A percentile compares a stretch with the other conserved stretches of the same genome.
Conservation (phyloP, 2,329 filamentous ascomycete species). For the Stachybotrys echinatus region DNA sequence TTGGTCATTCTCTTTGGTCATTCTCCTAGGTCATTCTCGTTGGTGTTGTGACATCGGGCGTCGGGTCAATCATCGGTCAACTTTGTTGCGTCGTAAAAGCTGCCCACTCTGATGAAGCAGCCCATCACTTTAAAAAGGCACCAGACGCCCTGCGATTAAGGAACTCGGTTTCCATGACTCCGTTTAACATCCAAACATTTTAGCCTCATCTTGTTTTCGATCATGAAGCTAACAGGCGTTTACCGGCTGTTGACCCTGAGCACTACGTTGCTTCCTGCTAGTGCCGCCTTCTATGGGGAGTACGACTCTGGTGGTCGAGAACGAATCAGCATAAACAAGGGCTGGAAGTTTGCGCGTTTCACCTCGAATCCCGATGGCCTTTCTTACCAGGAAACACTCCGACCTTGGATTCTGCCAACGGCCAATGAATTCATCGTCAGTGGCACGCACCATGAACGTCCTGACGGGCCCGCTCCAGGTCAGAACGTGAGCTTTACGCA, state of each 20-base stretch:
- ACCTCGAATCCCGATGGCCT: neutral
- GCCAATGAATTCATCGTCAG: neutral
- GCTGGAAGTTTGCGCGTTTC: neutral
- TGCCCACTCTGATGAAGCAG: neutral
- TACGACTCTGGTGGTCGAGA: neutral
- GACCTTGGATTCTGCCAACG: neutral
- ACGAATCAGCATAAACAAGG: neutral
- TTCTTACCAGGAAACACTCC: neutral
- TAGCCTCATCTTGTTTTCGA: neutral
- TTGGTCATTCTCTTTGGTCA: too few species aligned
- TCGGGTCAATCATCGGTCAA: neutral
- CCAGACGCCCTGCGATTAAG: neutral
- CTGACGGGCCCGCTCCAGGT: neutral
- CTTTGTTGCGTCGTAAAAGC: neutral
- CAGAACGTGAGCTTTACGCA: conserved; percentile 8
- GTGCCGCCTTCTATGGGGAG: neutral
- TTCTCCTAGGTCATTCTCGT: neutral
- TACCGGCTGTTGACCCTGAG: neutral
- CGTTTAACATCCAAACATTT: neutral
- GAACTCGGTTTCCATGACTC: neutral
- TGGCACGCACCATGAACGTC: neutral
- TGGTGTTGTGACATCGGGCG: neutral
- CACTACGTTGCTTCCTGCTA: neutral
- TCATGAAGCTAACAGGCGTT: neutral
- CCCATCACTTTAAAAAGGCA: neutral